Evolutionary conservation across 2,329 filamentous ascomycete genomes (phyloP).

Genomic region (Fusarium metavorans): DNA sequence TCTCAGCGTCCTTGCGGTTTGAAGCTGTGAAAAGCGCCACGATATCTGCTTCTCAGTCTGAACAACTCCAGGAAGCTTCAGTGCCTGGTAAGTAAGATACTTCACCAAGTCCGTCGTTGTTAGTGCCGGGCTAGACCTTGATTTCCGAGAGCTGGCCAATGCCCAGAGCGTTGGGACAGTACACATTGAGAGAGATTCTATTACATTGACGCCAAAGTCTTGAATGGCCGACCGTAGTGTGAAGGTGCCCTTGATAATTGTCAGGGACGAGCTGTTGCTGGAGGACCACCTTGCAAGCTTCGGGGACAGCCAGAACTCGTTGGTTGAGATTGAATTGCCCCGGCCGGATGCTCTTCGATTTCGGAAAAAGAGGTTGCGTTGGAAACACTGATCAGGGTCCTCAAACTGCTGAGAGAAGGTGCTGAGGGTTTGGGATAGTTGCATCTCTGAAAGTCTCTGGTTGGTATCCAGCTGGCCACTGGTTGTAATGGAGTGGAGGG

Average conservation of each 20-base stretch:
- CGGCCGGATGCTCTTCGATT: background rate
- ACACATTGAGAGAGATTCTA: background rate
- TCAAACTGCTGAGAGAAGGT: background rate
- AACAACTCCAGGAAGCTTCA: background rate
- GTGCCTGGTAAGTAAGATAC: slow-evolving; percentile 8
- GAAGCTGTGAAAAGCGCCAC: background rate
- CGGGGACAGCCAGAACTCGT: slow-evolving; percentile 18
- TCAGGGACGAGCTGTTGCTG: background rate
- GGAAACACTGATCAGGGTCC: background rate
- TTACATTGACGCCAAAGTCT: slow-evolving; percentile 7
- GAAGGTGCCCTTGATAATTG: background rate
- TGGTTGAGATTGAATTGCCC: background rate
- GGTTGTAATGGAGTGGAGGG: background rate
- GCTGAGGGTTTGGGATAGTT: slow-evolving; percentile 1
- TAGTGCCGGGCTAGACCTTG: background rate
- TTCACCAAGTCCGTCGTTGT: background rate
- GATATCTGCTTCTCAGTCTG: slow-evolving; percentile 13
- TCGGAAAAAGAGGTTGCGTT: background rate
- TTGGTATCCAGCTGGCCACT: slow-evolving; percentile 12
- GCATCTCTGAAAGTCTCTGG: slow-evolving; percentile 1
- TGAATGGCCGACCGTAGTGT: background rate
- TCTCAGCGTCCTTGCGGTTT: background rate
- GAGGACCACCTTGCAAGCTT: background rate
- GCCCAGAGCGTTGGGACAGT: background rate
- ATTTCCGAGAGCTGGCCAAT: background rate